Conservation (phyloP, 768 basidiomycete genomes). For the Boletus pseudopeckii region DNA sequence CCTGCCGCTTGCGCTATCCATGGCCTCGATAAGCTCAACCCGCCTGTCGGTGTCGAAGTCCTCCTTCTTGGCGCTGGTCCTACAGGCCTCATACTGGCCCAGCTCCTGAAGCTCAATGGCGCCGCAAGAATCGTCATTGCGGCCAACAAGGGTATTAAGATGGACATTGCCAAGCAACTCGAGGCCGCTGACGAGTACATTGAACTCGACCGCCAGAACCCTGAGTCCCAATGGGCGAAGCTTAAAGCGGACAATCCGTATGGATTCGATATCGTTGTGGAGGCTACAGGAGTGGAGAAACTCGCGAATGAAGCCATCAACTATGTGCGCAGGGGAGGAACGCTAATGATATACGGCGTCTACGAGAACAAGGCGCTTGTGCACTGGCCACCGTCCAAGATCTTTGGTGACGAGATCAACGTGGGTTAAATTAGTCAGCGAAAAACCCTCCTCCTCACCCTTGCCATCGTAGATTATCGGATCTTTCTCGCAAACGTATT, state of each 20-base stretch:
- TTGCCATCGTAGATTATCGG: constrained; percentile 65
- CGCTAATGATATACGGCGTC: constrained; percentile 86
- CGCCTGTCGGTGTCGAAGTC: constrained; percentile 80
- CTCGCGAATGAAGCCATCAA: constrained; percentile 87
- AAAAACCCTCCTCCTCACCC: neutral
- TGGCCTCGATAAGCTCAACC: constrained; percentile 83
- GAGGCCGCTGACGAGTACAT: constrained; percentile 83
- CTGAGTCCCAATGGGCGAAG: constrained; percentile 75
- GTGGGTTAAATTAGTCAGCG: constrained; percentile 26
- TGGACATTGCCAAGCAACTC: constrained; percentile 77
- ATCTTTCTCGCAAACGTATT: constrained; percentile 84
- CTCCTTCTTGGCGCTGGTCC: constrained; percentile 89
- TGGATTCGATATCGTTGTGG: constrained; percentile 85
- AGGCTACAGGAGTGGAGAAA: constrained; percentile 81
- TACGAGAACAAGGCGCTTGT: constrained; percentile 84
- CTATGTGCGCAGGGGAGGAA: constrained; percentile 83
- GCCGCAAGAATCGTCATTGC: constrained; percentile 79
- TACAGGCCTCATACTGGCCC: constrained; percentile 86
- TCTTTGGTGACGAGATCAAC: constrained; percentile 68
- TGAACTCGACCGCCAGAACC: constrained; percentile 74
- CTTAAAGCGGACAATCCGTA: constrained; percentile 79
- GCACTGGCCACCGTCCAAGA: constrained; percentile 84
- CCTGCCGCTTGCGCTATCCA: constrained; percentile 91
- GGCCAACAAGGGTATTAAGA: constrained; percentile 89
- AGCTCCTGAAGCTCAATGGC: constrained; percentile 84